Evolutionary conservation across 2,329 filamentous ascomycete genomes (phyloP).

Genomic region (Sporothrix sp.): DNA sequence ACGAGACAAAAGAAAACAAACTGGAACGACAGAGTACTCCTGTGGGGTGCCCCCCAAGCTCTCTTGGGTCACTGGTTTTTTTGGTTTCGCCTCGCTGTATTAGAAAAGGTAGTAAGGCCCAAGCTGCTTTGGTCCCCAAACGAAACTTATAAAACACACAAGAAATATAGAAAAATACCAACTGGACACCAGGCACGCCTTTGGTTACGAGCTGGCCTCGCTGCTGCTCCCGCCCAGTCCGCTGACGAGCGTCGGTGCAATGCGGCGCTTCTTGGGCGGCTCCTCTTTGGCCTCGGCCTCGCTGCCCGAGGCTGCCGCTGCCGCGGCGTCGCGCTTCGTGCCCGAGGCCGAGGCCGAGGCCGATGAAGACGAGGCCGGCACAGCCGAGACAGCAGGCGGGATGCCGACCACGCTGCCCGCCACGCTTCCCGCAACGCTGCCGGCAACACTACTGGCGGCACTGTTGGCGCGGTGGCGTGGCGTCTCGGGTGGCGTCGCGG

Average conservation of each 20-base stretch:
- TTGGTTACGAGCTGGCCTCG: not conserved
- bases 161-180: not conserved
- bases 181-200: not conserved
- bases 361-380: not conserved
- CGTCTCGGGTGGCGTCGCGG: slow-evolving; percentile 76
- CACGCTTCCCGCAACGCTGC: slow-evolving; percentile 36
- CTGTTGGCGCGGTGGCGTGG: slow-evolving; percentile 54
- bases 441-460: slow-evolving; percentile 30
- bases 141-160: not conserved
- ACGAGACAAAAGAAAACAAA: not conserved
- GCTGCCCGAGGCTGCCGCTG: slow-evolving; percentile 20
- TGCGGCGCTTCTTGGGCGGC: slow-evolving; percentile 55
- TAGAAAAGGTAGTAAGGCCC: no score
- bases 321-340: slow-evolving; percentile 46
- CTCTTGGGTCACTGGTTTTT: no score
- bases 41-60: no score
- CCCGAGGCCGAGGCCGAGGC: not conserved
- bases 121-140: no score
- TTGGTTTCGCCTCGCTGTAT: no score
- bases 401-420: slow-evolving; percentile 2
- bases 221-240: slow-evolving; percentile 8
- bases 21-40: no score
- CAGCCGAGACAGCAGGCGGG: slow-evolving; percentile 18
- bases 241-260: slow-evolving; percentile 55
- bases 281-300: slow-evolving; percentile 25